phyloP scores from a whole-genome alignment of 345 rosid species.

The Murraya paniculata region DNA sequence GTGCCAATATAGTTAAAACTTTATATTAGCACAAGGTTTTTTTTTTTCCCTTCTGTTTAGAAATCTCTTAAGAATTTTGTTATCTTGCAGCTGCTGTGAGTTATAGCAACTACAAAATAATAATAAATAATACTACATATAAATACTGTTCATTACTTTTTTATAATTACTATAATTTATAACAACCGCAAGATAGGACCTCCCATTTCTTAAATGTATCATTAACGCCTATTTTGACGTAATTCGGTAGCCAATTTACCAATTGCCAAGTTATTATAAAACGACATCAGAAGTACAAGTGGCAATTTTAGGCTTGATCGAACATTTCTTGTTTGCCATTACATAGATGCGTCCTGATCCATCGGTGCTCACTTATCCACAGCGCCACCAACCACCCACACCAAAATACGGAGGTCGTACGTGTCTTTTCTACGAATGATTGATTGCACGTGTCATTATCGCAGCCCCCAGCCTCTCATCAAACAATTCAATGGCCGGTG shows the following conservation, averaged over 20 bases:
- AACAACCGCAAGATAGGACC: too few species aligned
- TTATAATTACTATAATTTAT: too few species aligned
- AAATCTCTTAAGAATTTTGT: too few species aligned
- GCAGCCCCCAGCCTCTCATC: background rate
- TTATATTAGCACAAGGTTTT: too few species aligned
- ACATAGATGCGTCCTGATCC: background rate
- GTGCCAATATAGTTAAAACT: too few species aligned
- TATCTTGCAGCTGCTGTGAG: too few species aligned
- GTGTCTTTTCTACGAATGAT: constrained; percentile 1
- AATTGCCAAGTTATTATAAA: constrained; percentile 4
- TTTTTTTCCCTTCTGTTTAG: too few species aligned
- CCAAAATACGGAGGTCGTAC: background rate
- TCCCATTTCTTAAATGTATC: too few species aligned
- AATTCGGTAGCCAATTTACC: background rate
- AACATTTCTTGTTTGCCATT: background rate
- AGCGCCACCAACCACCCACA: background rate
- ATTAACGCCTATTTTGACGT: background rate
- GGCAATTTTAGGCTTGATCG: background rate
- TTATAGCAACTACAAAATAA: too few species aligned
- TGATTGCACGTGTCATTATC: constrained; percentile 13
- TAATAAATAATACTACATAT: too few species aligned
- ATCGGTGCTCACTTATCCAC: background rate
- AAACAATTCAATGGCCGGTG: background rate
- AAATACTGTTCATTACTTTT: too few species aligned
- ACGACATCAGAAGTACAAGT: constrained; percentile 7